Conservation (phyloP, 768 basidiomycete species). For the Strobilomyces dryophilus region DNA sequence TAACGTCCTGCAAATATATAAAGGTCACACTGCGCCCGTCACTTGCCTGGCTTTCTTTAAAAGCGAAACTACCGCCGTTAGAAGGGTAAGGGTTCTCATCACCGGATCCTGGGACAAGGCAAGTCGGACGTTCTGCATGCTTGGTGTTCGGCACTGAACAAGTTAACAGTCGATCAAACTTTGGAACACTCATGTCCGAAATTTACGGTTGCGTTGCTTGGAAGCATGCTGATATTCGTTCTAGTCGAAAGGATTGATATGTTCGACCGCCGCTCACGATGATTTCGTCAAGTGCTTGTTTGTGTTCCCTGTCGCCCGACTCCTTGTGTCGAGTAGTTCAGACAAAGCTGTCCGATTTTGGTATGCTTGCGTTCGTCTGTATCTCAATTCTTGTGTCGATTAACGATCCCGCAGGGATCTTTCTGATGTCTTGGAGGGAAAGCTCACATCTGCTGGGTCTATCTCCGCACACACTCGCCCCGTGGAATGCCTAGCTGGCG, state of each 20-base stretch:
- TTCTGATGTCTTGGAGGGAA: conserved; percentile 38
- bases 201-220: not conserved
- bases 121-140: conserved; percentile 8
- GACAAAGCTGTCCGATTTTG: conserved; percentile 88
- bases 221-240: conserved; percentile 1
- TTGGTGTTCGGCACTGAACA: conserved; percentile 8
- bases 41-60: conserved; percentile 74
- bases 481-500: conserved; percentile 72
- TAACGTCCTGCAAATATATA: conserved; percentile 69
- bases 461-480: conserved; percentile 87
- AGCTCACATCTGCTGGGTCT: conserved; percentile 53
- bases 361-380: conserved; percentile 40
- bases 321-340: conserved; percentile 84
- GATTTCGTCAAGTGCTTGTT: conserved; percentile 90
- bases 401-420: conserved; percentile 54
- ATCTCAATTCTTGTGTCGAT: not conserved
- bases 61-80: conserved; percentile 34
- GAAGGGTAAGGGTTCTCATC: conserved; percentile 56
- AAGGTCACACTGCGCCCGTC: conserved; percentile 86
- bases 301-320: conserved; percentile 56
- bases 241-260: conserved; percentile 69
- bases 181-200: conserved; percentile 72
- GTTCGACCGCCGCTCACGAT: conserved; percentile 70
- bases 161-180: conserved; percentile 69
- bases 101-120: conserved; percentile 96